Evolutionary conservation across 1,284 basidiomycete species (phyloP).

Genomic region (Golubevia pallescens): DNA sequence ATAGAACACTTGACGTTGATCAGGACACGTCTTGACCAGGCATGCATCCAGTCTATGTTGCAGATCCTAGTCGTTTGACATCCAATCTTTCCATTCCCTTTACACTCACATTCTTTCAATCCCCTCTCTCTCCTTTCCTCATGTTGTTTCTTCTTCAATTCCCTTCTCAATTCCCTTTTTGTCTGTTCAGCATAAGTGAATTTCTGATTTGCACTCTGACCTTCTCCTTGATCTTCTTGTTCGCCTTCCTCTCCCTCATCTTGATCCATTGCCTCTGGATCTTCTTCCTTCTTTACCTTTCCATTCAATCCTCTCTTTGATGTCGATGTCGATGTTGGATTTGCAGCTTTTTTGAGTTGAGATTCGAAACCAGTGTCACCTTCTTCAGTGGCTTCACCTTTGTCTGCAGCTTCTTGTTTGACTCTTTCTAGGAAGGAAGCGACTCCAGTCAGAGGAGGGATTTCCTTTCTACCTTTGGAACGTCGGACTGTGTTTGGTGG

Average conservation of each 20-base stretch:
- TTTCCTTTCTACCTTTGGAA: neutral
- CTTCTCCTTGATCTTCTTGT: constrained; percentile 14
- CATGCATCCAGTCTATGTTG: too few relatives aligned
- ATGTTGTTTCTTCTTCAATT: constrained; percentile 19
- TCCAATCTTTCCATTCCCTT: too few relatives aligned
- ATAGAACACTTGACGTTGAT: too few relatives aligned
- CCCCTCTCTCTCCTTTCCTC: constrained; percentile 16
- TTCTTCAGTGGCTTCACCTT: constrained; percentile 45
- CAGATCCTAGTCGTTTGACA: too few relatives aligned
- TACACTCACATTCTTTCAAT: constrained; percentile 16
- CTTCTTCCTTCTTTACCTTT: too few relatives aligned
- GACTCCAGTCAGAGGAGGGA: constrained; percentile 46
- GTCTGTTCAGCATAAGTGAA: constrained; percentile 36
- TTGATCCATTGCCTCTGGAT: neutral
- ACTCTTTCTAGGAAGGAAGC: constrained; percentile 42
- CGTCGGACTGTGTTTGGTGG: too few relatives aligned
- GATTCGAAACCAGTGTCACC: neutral
- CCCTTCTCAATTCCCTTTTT: constrained; percentile 34
- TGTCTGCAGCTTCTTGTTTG: constrained; percentile 44
- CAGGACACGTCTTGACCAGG: too few relatives aligned
- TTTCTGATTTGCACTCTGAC: neutral
- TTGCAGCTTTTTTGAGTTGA: too few relatives aligned
- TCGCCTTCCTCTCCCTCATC: constrained; percentile 12
- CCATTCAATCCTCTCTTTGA: too few relatives aligned
- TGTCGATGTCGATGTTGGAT: too few relatives aligned